Base-by-base conservation (phyloP, 2,329 filamentous ascomycete genomes). In the Bipolaris cookei region DNA sequence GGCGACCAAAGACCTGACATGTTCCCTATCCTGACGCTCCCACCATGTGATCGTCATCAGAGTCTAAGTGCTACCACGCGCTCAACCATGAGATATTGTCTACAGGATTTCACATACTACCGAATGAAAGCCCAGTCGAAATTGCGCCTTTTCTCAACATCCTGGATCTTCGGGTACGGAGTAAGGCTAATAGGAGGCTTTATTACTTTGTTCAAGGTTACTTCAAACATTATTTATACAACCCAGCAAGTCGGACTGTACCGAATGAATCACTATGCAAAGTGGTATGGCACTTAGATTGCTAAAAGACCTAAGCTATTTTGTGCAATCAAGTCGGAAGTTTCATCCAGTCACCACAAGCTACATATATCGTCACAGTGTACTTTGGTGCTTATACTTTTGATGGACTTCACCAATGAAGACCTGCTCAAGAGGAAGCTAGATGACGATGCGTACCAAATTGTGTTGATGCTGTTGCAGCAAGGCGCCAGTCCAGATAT, bases 401-500 rank as follows among this genome's bases (percentile, higher is more conserved):
- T 42, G 16, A 23, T 41, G 34, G 51, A 54, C 35, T 21, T 42
- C 43, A 48, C 34, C 43, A 23, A 42, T 25, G 43, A 35, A 20
- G 43, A 47, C 21, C 21, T 54, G 18, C 43, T 63, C 41, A 63
- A 56, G 48, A 56, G 57, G 45, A 42, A 60, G 51, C 16, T 61
- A 14, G 46, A 60, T 61, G 48, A 61, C 41, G 43, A 61, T 51
- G 44, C 45, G 14, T 58, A 58, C 51, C 57, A 58, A 51, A 63
- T 63, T 42, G 57, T 63, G 38, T 53, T 58, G 14, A 55, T 61
- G 48, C 54, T 63, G 30, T 48, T 63, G 43, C 38, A 54, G 44
- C 51, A 60, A 37, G 57, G 54, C 20, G 60, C 57, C 37, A 49
- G 54, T 46, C 57, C 57, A 14, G 48, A 63, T 54, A 44, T 57